phyloP scores from a whole-genome alignment of 2,329 filamentous ascomycete genomes.

The Neonectria magnoliae region DNA sequence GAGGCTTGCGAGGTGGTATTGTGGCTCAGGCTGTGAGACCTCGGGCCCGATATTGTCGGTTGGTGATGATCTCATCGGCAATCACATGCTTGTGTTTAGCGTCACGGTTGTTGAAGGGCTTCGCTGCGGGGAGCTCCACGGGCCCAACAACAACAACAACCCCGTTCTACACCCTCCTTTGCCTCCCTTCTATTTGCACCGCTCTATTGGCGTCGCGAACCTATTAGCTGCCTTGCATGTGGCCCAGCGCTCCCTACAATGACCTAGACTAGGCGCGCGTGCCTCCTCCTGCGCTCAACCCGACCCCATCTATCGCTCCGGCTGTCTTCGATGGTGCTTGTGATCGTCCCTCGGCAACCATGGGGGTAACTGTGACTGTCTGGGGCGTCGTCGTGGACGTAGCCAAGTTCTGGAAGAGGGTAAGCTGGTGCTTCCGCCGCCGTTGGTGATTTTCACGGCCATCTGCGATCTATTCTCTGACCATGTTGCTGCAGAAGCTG shows the following conservation, averaged over 20 bases:
- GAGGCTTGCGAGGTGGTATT: slow-evolving; percentile 12
- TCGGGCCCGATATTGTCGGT: slow-evolving; percentile 8
- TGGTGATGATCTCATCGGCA: slow-evolving; percentile 43
- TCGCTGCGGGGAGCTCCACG: slow-evolving; percentile 36
- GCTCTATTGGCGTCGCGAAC: not conserved
- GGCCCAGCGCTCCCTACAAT: slow-evolving; percentile 30
- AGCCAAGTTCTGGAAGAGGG: slow-evolving; percentile 69
- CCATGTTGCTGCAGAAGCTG: slow-evolving; percentile 65
- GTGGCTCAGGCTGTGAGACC: slow-evolving; percentile 12
- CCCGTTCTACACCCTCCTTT: slow-evolving; percentile 23
- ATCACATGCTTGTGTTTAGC: slow-evolving; percentile 43
- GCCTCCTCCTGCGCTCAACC: slow-evolving; percentile 29
- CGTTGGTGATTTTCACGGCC: slow-evolving; percentile 14
- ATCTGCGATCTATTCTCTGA: slow-evolving; percentile 19
- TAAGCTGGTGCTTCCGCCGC: slow-evolving; percentile 47
- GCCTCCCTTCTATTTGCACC: not conserved
- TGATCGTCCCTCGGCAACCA: slow-evolving; percentile 50
- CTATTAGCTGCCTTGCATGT: slow-evolving; percentile 25
- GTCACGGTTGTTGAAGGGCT: slow-evolving; percentile 33
- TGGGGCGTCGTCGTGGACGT: slow-evolving; percentile 71
- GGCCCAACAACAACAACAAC: slow-evolving; percentile 33
- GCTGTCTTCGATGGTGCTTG: slow-evolving; percentile 42
- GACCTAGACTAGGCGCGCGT: slow-evolving; percentile 34
- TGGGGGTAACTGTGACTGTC: slow-evolving; percentile 59
- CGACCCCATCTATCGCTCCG: slow-evolving; percentile 21